Conservation (phyloP, 2,329 filamentous ascomycete genomes). For the Fusarium torreyae region DNA sequence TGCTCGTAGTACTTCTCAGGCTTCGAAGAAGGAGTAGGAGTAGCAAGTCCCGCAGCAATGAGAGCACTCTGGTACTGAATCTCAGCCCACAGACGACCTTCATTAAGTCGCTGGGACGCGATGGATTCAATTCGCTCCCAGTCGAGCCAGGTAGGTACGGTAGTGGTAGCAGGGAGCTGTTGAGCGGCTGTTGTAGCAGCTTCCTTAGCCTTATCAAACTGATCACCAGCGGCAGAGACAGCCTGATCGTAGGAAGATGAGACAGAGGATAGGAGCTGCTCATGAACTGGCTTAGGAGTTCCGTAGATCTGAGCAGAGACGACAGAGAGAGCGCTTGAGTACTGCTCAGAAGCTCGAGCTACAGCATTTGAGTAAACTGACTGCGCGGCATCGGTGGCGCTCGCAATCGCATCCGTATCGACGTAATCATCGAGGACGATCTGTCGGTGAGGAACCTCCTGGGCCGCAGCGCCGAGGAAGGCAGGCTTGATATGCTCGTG, state of each 20-base stretch:
- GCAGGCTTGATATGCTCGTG: conserved; percentile 60
- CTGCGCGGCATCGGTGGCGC: conserved; percentile 62
- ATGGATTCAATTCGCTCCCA: conserved; percentile 72
- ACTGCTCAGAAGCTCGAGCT: conserved; percentile 76
- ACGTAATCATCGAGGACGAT: conserved; percentile 67
- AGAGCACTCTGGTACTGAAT: conserved; percentile 80
- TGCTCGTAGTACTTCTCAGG: conserved; percentile 73
- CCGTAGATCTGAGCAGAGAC: conserved; percentile 78
- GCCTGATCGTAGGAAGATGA: conserved; percentile 78
- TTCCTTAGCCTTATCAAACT: conserved; percentile 69
- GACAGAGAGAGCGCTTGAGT: conserved; percentile 76
- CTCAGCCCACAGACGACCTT: conserved; percentile 79
- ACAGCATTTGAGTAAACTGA: conserved; percentile 76
- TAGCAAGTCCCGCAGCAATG: conserved; percentile 73
- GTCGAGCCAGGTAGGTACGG: conserved; percentile 58
- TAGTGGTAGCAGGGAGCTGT: conserved; percentile 63
- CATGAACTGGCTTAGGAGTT: conserved; percentile 77
- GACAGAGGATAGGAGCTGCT: conserved; percentile 78
- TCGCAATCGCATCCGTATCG: conserved; percentile 54
- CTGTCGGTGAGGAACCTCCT: conserved; percentile 63
- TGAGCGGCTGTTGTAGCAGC: conserved; percentile 67
- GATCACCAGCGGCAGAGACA: conserved; percentile 72
- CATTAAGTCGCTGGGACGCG: conserved; percentile 77
- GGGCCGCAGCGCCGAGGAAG: conserved; percentile 66
- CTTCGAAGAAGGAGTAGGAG: conserved; percentile 63